Evolutionary conservation across 495 filamentous ascomycete species (phyloP).

Genomic region (Neurospora tetrasperma): DNA sequence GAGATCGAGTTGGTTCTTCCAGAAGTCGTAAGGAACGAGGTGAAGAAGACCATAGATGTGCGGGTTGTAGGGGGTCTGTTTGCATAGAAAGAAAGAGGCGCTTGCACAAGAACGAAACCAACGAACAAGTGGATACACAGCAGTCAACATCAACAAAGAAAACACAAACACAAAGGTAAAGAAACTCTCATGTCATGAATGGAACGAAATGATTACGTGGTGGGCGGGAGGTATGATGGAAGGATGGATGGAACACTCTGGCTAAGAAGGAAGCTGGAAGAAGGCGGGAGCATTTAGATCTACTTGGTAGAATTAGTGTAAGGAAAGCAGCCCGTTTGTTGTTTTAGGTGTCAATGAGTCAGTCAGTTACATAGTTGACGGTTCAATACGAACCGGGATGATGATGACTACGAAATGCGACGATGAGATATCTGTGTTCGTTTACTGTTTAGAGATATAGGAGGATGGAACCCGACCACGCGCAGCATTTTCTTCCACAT

Average conservation of each 20-base stretch:
- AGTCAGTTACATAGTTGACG: neutral
- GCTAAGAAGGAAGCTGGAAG: neutral
- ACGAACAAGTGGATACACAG: neutral
- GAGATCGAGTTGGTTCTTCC: conserved; percentile 50
- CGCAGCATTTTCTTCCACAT: neutral
- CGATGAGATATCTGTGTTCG: neutral
- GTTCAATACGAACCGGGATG: neutral
- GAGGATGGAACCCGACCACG: neutral
- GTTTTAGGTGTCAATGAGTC: neutral
- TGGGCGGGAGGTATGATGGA: neutral
- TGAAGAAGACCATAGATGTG: conserved; percentile 1
- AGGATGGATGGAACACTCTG: neutral
- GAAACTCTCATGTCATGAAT: neutral
- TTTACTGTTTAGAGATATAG: neutral
- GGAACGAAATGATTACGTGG: conserved; percentile 1
- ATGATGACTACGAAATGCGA: neutral
- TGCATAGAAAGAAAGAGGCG: neutral
- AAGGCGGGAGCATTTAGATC: neutral
- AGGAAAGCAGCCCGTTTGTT: neutral
- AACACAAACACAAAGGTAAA: conserved; percentile 2
- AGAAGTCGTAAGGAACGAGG: conserved; percentile 27
- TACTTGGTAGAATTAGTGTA: neutral
- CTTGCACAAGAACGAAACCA: neutral
- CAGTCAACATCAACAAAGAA: neutral
- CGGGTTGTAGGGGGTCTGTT: neutral